These are phyloP conservation scores for Sporothrix euskadiensis DNA, from an alignment of 2,329 filamentous ascomycete genomes.

Conservation along the genomic window DNA sequence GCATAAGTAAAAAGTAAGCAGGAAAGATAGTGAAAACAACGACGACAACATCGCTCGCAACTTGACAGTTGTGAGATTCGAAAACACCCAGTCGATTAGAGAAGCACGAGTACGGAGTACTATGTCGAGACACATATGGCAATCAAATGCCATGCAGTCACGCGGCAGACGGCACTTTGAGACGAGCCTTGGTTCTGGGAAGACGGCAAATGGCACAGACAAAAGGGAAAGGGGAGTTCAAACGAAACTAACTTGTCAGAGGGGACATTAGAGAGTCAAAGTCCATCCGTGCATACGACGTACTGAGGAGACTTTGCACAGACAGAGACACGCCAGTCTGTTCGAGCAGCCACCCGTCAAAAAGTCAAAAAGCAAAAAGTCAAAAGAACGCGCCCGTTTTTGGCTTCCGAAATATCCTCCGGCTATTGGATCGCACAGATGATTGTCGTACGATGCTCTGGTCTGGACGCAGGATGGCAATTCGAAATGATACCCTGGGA, in stretches of 20 bases:
- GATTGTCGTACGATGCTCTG: neutral
- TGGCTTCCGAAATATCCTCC: slow-evolving; percentile 3
- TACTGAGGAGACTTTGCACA: neutral
- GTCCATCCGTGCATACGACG: neutral
- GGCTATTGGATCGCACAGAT: neutral
- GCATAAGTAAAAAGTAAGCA: neutral
- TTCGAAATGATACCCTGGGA: neutral
- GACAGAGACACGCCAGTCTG: neutral
- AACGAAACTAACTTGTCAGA: no score
- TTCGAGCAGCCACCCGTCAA: neutral
- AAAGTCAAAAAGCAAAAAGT: neutral
- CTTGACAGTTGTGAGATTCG: no score
- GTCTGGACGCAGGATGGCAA: neutral
- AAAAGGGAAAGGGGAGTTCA: neutral
- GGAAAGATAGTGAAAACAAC: neutral
- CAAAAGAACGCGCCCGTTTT: neutral
- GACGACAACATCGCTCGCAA: neutral
- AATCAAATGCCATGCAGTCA: slow-evolving; percentile 5
- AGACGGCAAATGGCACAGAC: slow-evolving; percentile 1
- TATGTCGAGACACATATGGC: neutral
- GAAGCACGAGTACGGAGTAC: neutral
- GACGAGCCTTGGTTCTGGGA: slow-evolving; percentile 6
- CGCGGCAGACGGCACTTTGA: neutral
- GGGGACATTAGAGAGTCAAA: neutral
- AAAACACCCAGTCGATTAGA: no score